Conservation (phyloP, 495 filamentous ascomycete species). For the Darksidea phi region DNA sequence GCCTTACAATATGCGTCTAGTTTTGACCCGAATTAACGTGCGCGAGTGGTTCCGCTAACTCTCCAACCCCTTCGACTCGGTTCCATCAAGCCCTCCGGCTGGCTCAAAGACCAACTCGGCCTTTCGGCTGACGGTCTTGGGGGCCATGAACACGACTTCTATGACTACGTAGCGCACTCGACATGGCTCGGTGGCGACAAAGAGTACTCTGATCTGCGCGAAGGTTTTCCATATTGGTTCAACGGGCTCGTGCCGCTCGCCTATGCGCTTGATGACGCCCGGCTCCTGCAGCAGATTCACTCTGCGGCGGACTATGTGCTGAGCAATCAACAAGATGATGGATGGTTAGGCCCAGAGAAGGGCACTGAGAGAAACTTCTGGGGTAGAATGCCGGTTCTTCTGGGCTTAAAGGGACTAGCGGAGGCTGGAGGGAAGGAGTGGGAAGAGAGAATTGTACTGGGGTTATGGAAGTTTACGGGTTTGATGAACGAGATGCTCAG, state of each 20-base stretch:
- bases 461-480: conserved; percentile 44
- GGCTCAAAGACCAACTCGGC: conserved; percentile 58
- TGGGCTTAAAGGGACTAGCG: conserved; percentile 53
- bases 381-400: conserved; percentile 54
- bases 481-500: conserved; percentile 52
- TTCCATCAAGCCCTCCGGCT: conserved; percentile 57
- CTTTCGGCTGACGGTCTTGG: conserved; percentile 57
- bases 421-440: conserved; percentile 46
- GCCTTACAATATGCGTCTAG: too few relatives aligned
- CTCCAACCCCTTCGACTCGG: conserved; percentile 57
- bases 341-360: conserved; percentile 63
- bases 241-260: conserved; percentile 66
- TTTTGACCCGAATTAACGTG: too few relatives aligned
- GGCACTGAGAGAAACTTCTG: conserved; percentile 51
- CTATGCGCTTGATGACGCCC: conserved; percentile 53
- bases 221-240: conserved; percentile 65
- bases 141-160: conserved; percentile 62
- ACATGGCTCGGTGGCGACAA: conserved; percentile 56
- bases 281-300: conserved; percentile 57
- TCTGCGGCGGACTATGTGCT: conserved; percentile 53
- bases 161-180: conserved; percentile 55
- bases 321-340: conserved; percentile 54
- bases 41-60: conserved; percentile 40
- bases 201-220: conserved; percentile 61
- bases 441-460: conserved; percentile 39